Conservation (phyloP, 2,329 filamentous ascomycete genomes). For the Fusarium udum region DNA sequence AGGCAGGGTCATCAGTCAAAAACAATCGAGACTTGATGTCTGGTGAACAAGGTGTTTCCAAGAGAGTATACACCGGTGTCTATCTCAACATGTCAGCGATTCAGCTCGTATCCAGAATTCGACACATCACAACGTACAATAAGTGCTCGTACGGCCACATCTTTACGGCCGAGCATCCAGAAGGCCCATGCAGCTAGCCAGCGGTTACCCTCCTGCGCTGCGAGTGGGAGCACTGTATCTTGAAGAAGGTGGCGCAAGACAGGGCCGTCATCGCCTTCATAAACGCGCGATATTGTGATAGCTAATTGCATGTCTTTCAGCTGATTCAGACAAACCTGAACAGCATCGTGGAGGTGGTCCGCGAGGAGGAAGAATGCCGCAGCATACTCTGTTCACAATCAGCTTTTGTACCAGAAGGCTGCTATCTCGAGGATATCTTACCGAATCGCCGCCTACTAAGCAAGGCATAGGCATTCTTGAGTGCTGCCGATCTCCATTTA, state of each 20-base stretch:
- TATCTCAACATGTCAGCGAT: conserved; percentile 46
- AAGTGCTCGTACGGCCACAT: conserved; percentile 84
- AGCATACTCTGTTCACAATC: conserved; percentile 78
- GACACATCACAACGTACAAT: conserved; percentile 67
- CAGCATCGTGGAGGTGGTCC: conserved; percentile 83
- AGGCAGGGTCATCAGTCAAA: conserved; percentile 87
- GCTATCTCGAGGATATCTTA: conserved; percentile 50
- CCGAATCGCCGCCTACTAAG: conserved; percentile 90
- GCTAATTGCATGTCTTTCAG: conserved; percentile 90
- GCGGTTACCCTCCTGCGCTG: conserved; percentile 83
- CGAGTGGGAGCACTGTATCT: conserved; percentile 80
- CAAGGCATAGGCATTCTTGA: conserved; percentile 96
- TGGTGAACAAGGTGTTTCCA: conserved; percentile 74
- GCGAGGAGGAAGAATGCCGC: conserved; percentile 95
- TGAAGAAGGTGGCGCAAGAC: conserved; percentile 78
- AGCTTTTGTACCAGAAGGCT: conserved; percentile 22
- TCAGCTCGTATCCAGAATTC: background rate
- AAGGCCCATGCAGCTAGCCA: conserved; percentile 98
- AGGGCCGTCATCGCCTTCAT: conserved; percentile 83
- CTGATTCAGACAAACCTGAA: conserved; percentile 86
- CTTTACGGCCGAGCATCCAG: conserved; percentile 84
- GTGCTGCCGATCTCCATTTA: conserved; percentile 86
- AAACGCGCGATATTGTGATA: conserved; percentile 85
- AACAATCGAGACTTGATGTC: conserved; percentile 81
- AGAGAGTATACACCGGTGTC: conserved; percentile 80